These are phyloP conservation scores for Parasitella parasitica DNA, from an alignment of 371 early-diverging fungal species.

Conservation along the genomic window DNA sequence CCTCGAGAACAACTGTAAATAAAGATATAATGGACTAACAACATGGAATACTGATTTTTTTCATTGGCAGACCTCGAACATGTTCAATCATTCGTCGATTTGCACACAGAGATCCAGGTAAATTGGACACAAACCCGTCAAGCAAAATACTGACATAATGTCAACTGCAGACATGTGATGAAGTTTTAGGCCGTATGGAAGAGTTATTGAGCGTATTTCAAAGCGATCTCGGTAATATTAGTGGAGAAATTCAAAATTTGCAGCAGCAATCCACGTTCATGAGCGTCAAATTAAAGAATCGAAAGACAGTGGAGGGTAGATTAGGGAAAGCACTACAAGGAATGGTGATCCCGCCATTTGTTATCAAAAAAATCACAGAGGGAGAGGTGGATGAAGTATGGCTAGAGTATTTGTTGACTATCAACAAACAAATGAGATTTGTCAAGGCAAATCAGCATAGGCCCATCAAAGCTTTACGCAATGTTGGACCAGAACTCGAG, in stretches of 20 bases:
- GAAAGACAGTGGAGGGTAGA: constrained; percentile 72
- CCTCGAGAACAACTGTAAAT: constrained; percentile 59
- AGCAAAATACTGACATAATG: not conserved
- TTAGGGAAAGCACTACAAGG: constrained; percentile 76
- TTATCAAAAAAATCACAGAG: constrained; percentile 84
- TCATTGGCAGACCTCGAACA: constrained; percentile 63
- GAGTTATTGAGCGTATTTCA: constrained; percentile 79
- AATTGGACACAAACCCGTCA: not conserved
- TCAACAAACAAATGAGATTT: constrained; percentile 84
- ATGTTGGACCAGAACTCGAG: constrained; percentile 90
- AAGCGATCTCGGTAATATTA: constrained; percentile 82
- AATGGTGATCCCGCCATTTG: constrained; percentile 77
- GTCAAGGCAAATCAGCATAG: constrained; percentile 63
- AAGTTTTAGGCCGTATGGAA: constrained; percentile 87
- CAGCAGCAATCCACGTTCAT: constrained; percentile 81
- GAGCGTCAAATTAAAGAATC: constrained; percentile 80
- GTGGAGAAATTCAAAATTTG: constrained; percentile 80
- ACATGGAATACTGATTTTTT: not conserved
- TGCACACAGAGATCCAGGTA: constrained; percentile 72
- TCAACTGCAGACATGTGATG: constrained; percentile 66
- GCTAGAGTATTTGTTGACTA: constrained; percentile 72
- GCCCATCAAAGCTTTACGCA: constrained; percentile 72
- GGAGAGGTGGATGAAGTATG: constrained; percentile 88
- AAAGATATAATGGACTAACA: not conserved
- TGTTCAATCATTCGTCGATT: constrained; percentile 64